These are phyloP conservation scores for Trichoderma guizhouense DNA, from an alignment of 2,329 filamentous ascomycete species.

Conservation along the genomic window DNA sequence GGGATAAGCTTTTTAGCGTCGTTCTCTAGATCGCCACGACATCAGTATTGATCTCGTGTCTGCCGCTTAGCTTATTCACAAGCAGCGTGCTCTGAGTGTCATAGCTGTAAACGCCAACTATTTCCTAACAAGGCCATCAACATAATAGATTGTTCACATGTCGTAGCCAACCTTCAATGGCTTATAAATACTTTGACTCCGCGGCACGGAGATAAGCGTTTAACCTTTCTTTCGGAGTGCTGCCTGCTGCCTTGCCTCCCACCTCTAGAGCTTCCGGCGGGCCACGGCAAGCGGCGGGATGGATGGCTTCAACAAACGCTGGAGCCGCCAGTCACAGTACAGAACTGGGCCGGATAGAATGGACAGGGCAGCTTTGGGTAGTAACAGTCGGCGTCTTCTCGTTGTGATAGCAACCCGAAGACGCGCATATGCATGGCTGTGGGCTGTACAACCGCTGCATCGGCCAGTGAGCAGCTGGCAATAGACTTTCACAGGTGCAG, in stretches of 20 bases:
- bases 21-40: background rate
- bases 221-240: background rate
- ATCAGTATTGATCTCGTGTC: background rate
- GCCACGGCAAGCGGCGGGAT: background rate
- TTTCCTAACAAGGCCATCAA: background rate
- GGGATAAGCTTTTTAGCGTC: constrained; percentile 7
- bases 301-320: background rate
- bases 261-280: background rate
- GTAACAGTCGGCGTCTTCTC: background rate
- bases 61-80: background rate
- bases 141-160: background rate
- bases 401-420: background rate
- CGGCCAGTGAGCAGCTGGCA: background rate
- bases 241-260: background rate
- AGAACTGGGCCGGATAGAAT: background rate
- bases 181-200: background rate
- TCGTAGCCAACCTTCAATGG: background rate
- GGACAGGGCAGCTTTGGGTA: background rate
- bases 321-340: background rate
- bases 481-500: background rate
- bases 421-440: background rate
- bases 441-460: constrained; percentile 3
- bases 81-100: background rate
- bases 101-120: background rate
- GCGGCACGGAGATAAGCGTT: background rate